These are phyloP conservation scores for Rubus parviflorus DNA, from an alignment of 306 rosid genomes.

Conservation along the genomic window DNA sequence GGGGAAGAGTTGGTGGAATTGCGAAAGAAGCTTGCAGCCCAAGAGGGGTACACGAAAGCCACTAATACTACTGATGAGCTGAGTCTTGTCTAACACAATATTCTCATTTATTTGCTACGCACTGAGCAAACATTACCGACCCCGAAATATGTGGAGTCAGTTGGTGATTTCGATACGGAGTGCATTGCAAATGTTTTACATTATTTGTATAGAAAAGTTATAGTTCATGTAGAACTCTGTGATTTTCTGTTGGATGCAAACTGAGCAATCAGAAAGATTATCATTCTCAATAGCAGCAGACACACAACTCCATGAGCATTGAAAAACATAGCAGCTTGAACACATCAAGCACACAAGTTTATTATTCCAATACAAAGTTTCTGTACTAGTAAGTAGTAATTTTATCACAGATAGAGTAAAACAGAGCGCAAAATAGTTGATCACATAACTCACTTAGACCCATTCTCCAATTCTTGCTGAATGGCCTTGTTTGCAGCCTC, in stretches of 20 bases:
- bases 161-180: conserved; percentile 2
- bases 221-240: neutral
- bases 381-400: neutral
- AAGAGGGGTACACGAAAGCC: conserved; percentile 31
- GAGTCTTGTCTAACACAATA: conserved; percentile 59
- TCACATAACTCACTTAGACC: neutral
- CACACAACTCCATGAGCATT: neutral
- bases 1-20: conserved; percentile 77
- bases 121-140: neutral
- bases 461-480: conserved; percentile 21
- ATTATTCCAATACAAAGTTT: neutral
- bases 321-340: neutral
- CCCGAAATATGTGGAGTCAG: neutral
- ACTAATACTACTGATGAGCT: conserved; percentile 64
- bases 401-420: neutral
- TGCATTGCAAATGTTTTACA: conserved; percentile 13
- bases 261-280: neutral
- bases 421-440: neutral
- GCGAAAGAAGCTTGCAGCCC: conserved; percentile 57
- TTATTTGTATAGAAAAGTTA: neutral
- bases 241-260: neutral
- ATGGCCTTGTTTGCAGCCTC: conserved; percentile 47
- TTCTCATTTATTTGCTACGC: neutral
- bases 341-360: neutral
- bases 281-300: neutral